These are phyloP conservation scores for Manihot esculenta DNA, from an alignment of 441 rosid genomes.

Conservation along the genomic window DNA sequence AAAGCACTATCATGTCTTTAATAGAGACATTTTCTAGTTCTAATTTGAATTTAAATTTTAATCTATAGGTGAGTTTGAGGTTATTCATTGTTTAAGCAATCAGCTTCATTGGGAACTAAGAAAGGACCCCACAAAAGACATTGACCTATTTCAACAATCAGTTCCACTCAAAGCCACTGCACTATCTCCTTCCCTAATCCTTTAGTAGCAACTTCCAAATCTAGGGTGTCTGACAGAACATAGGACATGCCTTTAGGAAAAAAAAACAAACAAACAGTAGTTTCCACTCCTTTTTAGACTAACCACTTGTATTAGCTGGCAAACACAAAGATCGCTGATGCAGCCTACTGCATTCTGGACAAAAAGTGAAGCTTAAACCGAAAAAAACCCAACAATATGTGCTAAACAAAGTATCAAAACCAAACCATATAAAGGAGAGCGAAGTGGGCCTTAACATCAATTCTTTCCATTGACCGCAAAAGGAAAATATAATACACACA, in stretches of 20 bases:
- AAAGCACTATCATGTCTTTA: neutral
- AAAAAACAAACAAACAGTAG: no score
- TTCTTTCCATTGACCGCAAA: slow-evolving; percentile 25
- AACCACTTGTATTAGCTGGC: slow-evolving; percentile 22
- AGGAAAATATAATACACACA: neutral
- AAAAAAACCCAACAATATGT: slow-evolving; percentile 12
- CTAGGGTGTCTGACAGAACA: slow-evolving; percentile 23
- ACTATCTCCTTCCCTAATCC: slow-evolving; percentile 17
- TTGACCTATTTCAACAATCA: slow-evolving; percentile 25
- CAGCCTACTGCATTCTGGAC: slow-evolving; percentile 19
- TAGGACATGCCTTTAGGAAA: no score
- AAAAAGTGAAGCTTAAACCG: slow-evolving; percentile 20
- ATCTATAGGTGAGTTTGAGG: slow-evolving; percentile 17
- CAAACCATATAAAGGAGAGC: slow-evolving; percentile 12
- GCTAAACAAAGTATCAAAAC: neutral
- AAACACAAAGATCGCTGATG: slow-evolving; percentile 22
- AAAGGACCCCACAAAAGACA: slow-evolving; percentile 8
- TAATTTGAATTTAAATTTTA: slow-evolving; percentile 2
- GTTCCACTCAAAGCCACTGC: slow-evolving; percentile 23
- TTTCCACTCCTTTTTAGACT: slow-evolving; percentile 21
- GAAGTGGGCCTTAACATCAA: slow-evolving; percentile 26
- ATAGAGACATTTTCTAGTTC: neutral
- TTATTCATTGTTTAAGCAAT: slow-evolving; percentile 21
- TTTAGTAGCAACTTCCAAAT: slow-evolving; percentile 28
- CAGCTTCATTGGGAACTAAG: slow-evolving; percentile 2